Base-by-base conservation (phyloP, 768 basidiomycete species). In the Zangia roseola region DNA sequence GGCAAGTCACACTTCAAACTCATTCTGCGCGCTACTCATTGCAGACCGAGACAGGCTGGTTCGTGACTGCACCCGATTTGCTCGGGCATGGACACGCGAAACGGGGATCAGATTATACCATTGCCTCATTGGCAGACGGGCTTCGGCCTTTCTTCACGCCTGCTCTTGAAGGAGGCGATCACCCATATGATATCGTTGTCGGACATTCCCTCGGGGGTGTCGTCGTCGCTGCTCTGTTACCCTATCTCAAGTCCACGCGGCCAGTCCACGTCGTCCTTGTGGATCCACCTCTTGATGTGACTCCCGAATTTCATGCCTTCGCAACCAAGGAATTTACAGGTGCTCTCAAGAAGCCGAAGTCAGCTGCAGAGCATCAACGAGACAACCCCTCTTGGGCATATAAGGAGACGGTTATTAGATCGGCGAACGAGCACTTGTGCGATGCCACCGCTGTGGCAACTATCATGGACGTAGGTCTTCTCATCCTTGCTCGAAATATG, bases 11-110 rank as follows among this genome's bases (percentile, higher is more conserved):
- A 31, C 31, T 31, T 7, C n/a, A 16, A 31, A 31, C 14, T 14
- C 31, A 31, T 16, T 6, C 31, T 6, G 31, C 14, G 31, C 14
- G 14, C 5, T 31, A 14, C 31, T 31, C 14, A 31, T 3, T 4
- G 31, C 6, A 31, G 31, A 31, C 31, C 31, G 31, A 31, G 6
- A 25, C 49, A 66, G 66, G 61, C 23, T 63, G 55, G 21, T 50
- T 55, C 14, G 61, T 68, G 33, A 50, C 28, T 0, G 64, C 61
- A n/a, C 64, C 64, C 6, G 59, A 59, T 37, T 24, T 59, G 4
- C 55, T 63, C 19, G 59, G 58, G 7, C 65, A 65, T 17, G 60
- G 54, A 2, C 21, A 20, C 16, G 46, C 55, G 9, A 40, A 30
- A 10, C 51, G 47, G 20, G 7, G 26, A 13, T 41, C 60, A 1